Base-by-base conservation (phyloP, 129 eudicot genomes). In the Calendula officinalis region DNA sequence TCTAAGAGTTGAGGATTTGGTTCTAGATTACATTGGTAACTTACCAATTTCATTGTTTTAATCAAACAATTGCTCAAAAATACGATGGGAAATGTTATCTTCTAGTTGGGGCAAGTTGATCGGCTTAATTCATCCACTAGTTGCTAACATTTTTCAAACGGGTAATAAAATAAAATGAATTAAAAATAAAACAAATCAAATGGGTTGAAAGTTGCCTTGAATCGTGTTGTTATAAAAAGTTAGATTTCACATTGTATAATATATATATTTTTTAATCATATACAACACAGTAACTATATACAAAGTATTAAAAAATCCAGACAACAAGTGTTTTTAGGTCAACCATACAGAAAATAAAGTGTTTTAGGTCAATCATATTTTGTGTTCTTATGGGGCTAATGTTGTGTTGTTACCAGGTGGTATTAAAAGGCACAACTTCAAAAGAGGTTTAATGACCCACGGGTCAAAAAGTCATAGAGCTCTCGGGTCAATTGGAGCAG, bases 401-500 rank as follows among this genome's bases (percentile, higher is more conserved):
- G 55, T 62, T 34, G 47, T 50, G 49, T 15, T 62, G 17, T 56
- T n/a, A 27, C 34, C 75, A 91, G 98, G 99, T 79, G 95, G 99
- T 49, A 94, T 94, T 12, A 94, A 88, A 81, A 83, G 99, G 64
- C 83, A 89, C 43, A 74, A 94, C 75, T 94, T 94, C 77, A 94
- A 79, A 72, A 88, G 99, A 82, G 99, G 99, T 57, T 86, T 1
- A 0, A 94, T 94, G 99, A 75, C 83, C 50, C 99, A 94, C 57
- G 99, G 99, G 48, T 94, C 99, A 6, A 88, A 94, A 68, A 94
- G 99, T 82, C 99, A 94, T 54, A 63, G 99, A 54, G 84, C 75
- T 8, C 84, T 86, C 13, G 99, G 99, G 38, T 94, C 99, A 22
- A 94, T 94, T 30, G 99, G 96, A 69, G 97, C 99, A 1, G 99